A percentile compares a stretch with the other conserved stretches of the same genome.
Conservation (phyloP, 257 asterid species). For the Capsicum baccatum region DNA sequence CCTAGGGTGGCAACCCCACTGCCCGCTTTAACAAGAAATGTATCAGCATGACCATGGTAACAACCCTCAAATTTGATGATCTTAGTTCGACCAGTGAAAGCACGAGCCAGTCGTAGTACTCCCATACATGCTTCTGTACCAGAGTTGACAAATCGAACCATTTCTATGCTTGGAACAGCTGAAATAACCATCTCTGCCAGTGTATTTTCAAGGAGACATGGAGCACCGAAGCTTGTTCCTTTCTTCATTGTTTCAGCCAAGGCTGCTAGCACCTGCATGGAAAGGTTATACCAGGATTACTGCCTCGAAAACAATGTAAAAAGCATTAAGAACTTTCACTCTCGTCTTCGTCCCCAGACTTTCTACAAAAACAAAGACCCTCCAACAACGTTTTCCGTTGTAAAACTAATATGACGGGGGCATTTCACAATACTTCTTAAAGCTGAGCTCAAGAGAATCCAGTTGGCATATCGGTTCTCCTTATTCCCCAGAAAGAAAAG, state of each 20-base stretch:
- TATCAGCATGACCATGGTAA: constrained; percentile 99
- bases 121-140: constrained; percentile 99
- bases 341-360: not conserved
- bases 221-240: constrained; percentile 99
- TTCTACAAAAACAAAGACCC: not conserved
- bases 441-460: not conserved
- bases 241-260: constrained; percentile 95
- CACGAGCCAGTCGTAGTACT: constrained; percentile 91
- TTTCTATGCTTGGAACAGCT: constrained; percentile 96
- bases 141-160: constrained; percentile 98
- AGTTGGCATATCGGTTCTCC: not conserved
- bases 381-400: too few species aligned
- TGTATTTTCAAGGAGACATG: constrained; percentile 90
- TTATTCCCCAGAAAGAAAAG: not conserved
- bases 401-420: too few species aligned
- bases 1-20: constrained; percentile 99
- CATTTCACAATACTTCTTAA: not conserved
- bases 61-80: constrained; percentile 96
- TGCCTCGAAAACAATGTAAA: not conserved
- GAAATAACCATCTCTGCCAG: constrained; percentile 95
- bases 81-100: constrained; percentile 83
- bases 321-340: not conserved
- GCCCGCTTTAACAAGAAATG: constrained; percentile 97
- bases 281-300: constrained; percentile 21
- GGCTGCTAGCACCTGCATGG: constrained; percentile 78